Percentiles rank a stretch among this genome's conserved stretches.
These are phyloP conservation scores for Cylindrodendrum hubeiense DNA, from an alignment of 2,329 filamentous ascomycete genomes.

Conservation along the genomic window DNA sequence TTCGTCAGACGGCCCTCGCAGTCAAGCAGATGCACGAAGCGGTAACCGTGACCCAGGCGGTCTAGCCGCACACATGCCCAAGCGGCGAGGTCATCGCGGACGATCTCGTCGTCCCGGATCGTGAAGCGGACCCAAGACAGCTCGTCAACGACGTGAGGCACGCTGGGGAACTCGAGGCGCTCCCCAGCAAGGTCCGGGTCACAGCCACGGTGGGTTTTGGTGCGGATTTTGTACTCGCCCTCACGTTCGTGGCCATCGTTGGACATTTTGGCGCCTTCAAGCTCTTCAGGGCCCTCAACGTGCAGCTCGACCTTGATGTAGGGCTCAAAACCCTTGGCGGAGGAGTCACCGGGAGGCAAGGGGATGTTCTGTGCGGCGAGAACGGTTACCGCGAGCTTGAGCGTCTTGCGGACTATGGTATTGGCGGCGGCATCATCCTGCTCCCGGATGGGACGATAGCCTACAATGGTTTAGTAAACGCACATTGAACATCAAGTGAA, in stretches of 20 bases:
- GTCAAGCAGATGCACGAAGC: slow-evolving; percentile 83
- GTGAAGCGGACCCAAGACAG: slow-evolving; percentile 85
- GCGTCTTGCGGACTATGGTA: slow-evolving; percentile 63
- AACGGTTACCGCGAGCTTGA: slow-evolving; percentile 80
- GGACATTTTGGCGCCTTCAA: slow-evolving; percentile 50
- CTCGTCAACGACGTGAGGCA: slow-evolving; percentile 72
- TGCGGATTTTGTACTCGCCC: slow-evolving; percentile 69
- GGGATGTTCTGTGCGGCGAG: slow-evolving; percentile 83
- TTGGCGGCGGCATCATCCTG: slow-evolving; percentile 38
- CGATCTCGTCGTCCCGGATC: slow-evolving; percentile 87
- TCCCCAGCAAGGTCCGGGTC: slow-evolving; percentile 74
- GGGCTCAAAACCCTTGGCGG: slow-evolving; percentile 73
- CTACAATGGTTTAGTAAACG: slow-evolving; percentile 36
- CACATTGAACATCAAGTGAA: too few species aligned
- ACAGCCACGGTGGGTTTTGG: slow-evolving; percentile 67
- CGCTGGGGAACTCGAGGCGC: slow-evolving; percentile 66
- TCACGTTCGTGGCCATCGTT: slow-evolving; percentile 56
- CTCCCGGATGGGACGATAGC: slow-evolving; percentile 47
- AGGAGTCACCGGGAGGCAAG: slow-evolving; percentile 67
- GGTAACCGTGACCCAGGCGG: slow-evolving; percentile 79
- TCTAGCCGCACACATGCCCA: slow-evolving; percentile 93
- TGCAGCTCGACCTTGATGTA: slow-evolving; percentile 90
- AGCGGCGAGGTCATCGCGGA: slow-evolving; percentile 81
- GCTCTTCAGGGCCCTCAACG: slow-evolving; percentile 73
- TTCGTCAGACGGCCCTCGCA: slow-evolving; percentile 73